Conservation (phyloP, 139 green algal genomes). For the Tetraselmis striata region DNA sequence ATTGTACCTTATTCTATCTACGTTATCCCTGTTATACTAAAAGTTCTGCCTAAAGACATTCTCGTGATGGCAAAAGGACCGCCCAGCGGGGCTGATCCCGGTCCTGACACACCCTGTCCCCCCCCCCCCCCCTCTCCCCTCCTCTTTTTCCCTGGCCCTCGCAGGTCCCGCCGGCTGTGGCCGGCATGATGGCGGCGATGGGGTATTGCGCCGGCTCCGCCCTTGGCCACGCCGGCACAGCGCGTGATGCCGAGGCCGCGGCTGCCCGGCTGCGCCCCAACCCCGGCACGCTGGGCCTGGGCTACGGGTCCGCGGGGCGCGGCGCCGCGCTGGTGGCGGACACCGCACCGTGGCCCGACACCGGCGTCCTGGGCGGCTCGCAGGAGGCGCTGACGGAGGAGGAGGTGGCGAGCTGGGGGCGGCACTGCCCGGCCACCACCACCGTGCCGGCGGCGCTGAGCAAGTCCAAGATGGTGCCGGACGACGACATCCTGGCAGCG, state of each 20-base stretch:
- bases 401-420: constrained; percentile 7
- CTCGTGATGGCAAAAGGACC: no score
- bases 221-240: constrained; percentile 25
- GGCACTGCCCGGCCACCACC: not conserved
- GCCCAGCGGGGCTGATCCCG: no score
- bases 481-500: constrained; percentile 17
- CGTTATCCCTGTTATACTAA: no score
- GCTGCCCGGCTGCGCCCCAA: not conserved
- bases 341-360: constrained; percentile 18
- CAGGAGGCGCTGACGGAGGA: not conserved
- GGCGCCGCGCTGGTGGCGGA: not conserved
- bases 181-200: constrained; percentile 26
- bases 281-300: constrained; percentile 17
- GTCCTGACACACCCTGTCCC: not conserved
- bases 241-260: no score
- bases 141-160: not conserved
- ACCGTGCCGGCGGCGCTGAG: constrained; percentile 4
- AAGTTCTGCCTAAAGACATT: no score
- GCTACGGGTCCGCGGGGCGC: not conserved
- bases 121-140: not conserved
- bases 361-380: constrained; percentile 3
- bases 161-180: not conserved
- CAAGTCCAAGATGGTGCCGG: constrained; percentile 16
- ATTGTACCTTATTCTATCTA: not conserved
- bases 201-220: constrained; percentile 22